Conservation (phyloP, 208 protist species). For the Leishmania guyanensis region DNA sequence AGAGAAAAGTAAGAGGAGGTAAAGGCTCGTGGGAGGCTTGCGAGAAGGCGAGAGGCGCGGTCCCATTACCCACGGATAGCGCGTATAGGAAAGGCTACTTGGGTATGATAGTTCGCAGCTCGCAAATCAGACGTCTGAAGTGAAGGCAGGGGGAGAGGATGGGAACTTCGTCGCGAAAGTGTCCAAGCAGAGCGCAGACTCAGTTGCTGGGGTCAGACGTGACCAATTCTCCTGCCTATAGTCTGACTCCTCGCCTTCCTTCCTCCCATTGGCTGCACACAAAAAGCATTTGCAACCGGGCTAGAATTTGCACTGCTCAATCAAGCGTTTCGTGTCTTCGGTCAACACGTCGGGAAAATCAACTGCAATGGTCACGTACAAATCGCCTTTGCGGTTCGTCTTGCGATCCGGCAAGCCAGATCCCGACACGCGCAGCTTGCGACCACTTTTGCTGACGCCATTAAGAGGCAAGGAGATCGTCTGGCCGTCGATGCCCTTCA, state of each 20-base stretch:
- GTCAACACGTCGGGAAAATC: constrained; percentile 80
- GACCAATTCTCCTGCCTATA: not conserved
- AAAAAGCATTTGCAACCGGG: not conserved
- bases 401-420: constrained; percentile 84
- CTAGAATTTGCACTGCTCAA: constrained; percentile 87
- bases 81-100: not conserved
- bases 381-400: constrained; percentile 61
- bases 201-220: not conserved
- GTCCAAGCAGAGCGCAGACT: not conserved
- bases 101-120: not conserved
- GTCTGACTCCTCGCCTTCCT: constrained; percentile 3
- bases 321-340: constrained; percentile 71
- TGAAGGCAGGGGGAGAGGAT: not conserved
- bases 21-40: not conserved
- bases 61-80: not conserved
- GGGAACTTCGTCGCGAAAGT: not conserved
- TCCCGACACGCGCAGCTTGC: constrained; percentile 68
- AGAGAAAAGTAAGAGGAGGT: constrained; percentile 2
- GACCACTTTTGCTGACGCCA: constrained; percentile 76
- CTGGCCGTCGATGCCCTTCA: constrained; percentile 70
- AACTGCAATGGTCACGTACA: constrained; percentile 78
- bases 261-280: not conserved
- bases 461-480: constrained; percentile 59
- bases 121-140: not conserved
- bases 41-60: not conserved